These are phyloP conservation scores for Tephrocybe sp. DNA, from an alignment of 768 basidiomycete species.

Conservation along the genomic window DNA sequence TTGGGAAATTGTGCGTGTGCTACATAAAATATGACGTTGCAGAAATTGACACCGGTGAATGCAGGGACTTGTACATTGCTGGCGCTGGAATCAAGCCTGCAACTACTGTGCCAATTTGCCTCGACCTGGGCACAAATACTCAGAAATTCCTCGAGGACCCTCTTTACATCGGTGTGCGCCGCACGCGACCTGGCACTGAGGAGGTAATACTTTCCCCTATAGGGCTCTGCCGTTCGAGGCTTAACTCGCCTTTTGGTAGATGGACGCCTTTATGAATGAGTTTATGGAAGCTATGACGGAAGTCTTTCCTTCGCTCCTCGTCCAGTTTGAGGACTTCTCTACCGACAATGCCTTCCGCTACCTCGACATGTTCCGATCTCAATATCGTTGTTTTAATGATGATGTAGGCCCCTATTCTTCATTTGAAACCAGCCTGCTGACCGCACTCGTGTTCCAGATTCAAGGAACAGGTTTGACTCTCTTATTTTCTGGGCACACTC, in stretches of 20 bases:
- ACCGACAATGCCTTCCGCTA: constrained; percentile 78
- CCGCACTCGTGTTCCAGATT: constrained; percentile 35
- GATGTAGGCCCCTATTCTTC: constrained; percentile 45
- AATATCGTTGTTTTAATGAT: constrained; percentile 67
- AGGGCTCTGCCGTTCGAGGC: neutral
- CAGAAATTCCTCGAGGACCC: constrained; percentile 64
- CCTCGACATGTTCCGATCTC: constrained; percentile 57
- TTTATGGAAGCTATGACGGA: constrained; percentile 69
- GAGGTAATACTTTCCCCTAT: constrained; percentile 33
- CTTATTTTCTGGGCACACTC: neutral
- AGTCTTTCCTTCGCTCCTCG: constrained; percentile 62
- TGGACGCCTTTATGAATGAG: constrained; percentile 73
- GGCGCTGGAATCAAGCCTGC: constrained; percentile 62
- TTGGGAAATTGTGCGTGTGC: constrained; percentile 63
- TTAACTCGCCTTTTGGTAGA: constrained; percentile 37
- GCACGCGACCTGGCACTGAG: constrained; percentile 41
- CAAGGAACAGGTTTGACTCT: constrained; percentile 56
- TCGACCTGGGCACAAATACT: constrained; percentile 79
- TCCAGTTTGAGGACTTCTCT: constrained; percentile 80
- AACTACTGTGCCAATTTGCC: constrained; percentile 60
- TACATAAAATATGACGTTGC: neutral
- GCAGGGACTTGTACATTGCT: constrained; percentile 66
- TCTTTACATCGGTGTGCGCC: constrained; percentile 70
- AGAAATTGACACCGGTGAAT: neutral
- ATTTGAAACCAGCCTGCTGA: neutral